Evolutionary conservation across 495 filamentous ascomycete genomes (phyloP), one percentile per base, ranked within the genome.

Genomic region (Penicillium subrubescens): DNA sequence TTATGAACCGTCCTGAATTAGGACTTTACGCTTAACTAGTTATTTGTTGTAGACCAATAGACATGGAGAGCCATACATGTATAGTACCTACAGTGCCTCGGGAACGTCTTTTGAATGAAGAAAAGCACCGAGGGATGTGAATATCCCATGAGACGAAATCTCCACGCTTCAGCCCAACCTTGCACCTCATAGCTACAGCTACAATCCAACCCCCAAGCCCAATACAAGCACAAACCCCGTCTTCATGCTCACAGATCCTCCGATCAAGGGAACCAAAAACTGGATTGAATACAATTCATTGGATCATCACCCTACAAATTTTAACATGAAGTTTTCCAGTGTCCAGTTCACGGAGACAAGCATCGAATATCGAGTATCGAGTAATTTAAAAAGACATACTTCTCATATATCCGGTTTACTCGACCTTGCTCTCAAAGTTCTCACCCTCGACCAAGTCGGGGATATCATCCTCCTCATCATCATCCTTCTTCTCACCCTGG

Each of bases 351-450:
- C 35, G 35, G 35, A 37, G 35, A 3, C 2, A 14, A 3, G 2
- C 10, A 37, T 37, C 35, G 12, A 37, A 10, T 14, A 11, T 3
- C 35, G 35, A 37, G 35, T 37, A 37, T n/a, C 23, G 12, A 50
- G 46, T 8, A 8, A 33, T 33, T 33, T 33, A 33, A 21, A 50
- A 50, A 50, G 46, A 50, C 21, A 27, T 27, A 25, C 3, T 50
- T 50, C 35, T 37, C 35, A 37, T 15, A 53, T 29, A 2, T n/a
- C 48, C 2, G 50, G 25, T 35, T 58, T 58, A 58, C 84, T 97
- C 93, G 71, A 93, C 91, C 82, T 93, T 94, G 81, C 86, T 90
- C 85, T 98, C 95, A 73, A 99, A 99, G 86, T 90, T 95, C 86
- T 96, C 91, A 71, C 95, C 95, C 71, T 89, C 92, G 25, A 99